Percentiles rank a stretch among this genome's conserved stretches.
Conservation (phyloP, 176 grass and related monocot species). For the Triticum aestivum region IWGSC_CS_RefSeq_v2.1 NC_057796.1:405364693-405365192, state of each 20-base stretch:
- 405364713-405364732: background rate
- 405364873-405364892: background rate
- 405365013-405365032: background rate
- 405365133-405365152: slow-evolving; percentile 89
- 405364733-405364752: slow-evolving; percentile 48
- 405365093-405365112: slow-evolving; percentile 75
- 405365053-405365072: background rate
- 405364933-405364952: background rate
- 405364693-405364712: background rate
- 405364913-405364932: background rate
- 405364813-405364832: slow-evolving; percentile 70
- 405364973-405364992: background rate
- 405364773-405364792: slow-evolving; percentile 60
- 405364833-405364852: slow-evolving; percentile 60
- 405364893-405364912: background rate
- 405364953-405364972: background rate
- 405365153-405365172: slow-evolving; percentile 90
- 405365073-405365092: background rate
- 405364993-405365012: background rate
- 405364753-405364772: slow-evolving; percentile 54
- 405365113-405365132: slow-evolving; percentile 89
- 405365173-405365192: slow-evolving; percentile 95
- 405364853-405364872: slow-evolving; percentile 45
- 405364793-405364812: slow-evolving; percentile 56
- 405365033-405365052: background rate